Evolutionary conservation across 2,329 filamentous ascomycete genomes (phyloP).

Genomic region (Fusarium sp.): DNA sequence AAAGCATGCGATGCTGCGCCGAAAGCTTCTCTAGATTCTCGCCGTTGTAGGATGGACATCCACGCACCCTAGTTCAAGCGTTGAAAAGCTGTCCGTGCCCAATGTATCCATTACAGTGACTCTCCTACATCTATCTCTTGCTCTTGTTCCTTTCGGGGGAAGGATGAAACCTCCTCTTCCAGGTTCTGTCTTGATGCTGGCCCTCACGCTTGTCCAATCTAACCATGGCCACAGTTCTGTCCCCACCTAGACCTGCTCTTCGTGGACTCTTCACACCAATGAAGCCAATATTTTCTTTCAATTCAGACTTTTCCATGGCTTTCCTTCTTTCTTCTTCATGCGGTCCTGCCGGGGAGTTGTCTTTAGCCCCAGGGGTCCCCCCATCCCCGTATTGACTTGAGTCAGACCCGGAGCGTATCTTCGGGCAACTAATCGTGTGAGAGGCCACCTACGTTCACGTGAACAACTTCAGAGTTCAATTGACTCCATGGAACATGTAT

Average conservation of each 20-base stretch:
- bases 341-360: not conserved
- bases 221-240: not conserved
- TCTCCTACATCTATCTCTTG: accelerated
- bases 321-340: not conserved
- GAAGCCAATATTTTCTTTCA: not conserved
- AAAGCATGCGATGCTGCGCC: not conserved
- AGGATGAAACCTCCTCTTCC: not conserved
- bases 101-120: not conserved
- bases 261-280: not conserved
- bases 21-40: not conserved
- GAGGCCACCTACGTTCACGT: not conserved
- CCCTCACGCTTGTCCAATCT: not conserved
- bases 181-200: not conserved
- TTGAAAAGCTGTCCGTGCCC: not conserved
- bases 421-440: too few relatives aligned
- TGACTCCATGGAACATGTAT: not conserved
- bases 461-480: not conserved
- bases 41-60: not conserved
- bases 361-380: not conserved
- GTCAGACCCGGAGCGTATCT: too few relatives aligned
- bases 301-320: not conserved
- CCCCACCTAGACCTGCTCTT: not conserved
- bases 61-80: not conserved
- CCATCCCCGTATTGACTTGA: too few relatives aligned
- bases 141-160: not conserved